Evolutionary conservation across 2,329 filamentous ascomycete genomes (phyloP).

Genomic region (Incumbomyces lentus): DNA sequence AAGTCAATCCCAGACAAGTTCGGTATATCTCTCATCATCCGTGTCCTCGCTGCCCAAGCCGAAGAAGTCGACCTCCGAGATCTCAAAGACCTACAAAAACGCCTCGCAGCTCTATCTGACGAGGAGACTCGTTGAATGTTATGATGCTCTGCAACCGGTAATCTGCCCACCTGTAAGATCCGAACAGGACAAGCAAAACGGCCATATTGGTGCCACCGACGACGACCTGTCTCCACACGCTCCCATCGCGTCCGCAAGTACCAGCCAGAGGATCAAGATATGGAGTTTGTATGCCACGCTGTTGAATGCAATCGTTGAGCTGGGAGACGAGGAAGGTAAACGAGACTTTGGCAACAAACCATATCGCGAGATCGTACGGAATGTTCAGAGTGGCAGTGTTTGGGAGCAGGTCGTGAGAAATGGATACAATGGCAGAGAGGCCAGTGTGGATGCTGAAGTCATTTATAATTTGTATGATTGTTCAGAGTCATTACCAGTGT

Average conservation of each 20-base stretch:
- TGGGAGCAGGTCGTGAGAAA: constrained; percentile 87
- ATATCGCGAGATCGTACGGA: constrained; percentile 72
- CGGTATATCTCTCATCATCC: constrained; percentile 54
- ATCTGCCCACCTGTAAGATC: constrained; percentile 45
- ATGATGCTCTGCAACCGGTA: constrained; percentile 73
- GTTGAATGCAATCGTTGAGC: constrained; percentile 78
- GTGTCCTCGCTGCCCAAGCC: constrained; percentile 59
- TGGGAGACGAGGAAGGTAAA: constrained; percentile 84
- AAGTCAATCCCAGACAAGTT: constrained; percentile 30
- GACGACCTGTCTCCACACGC: constrained; percentile 45
- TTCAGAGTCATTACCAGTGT: neutral
- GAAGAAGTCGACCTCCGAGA: constrained; percentile 43
- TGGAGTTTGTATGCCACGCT: constrained; percentile 96
- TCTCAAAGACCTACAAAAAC: constrained; percentile 89
- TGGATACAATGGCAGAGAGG: constrained; percentile 80
- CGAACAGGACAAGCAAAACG: constrained; percentile 33
- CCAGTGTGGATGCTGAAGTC: constrained; percentile 86
- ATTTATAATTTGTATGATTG: constrained; percentile 47
- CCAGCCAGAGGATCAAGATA: constrained; percentile 79
- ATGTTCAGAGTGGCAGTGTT: constrained; percentile 79
- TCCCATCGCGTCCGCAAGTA: constrained; percentile 68
- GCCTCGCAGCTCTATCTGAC: constrained; percentile 91
- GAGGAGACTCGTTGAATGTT: constrained; percentile 78
- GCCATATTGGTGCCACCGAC: constrained; percentile 20
- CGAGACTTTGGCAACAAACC: constrained; percentile 72